Evolutionary conservation across 768 basidiomycete genomes (phyloP).

Genomic region (Tephrocybe sp.): DNA sequence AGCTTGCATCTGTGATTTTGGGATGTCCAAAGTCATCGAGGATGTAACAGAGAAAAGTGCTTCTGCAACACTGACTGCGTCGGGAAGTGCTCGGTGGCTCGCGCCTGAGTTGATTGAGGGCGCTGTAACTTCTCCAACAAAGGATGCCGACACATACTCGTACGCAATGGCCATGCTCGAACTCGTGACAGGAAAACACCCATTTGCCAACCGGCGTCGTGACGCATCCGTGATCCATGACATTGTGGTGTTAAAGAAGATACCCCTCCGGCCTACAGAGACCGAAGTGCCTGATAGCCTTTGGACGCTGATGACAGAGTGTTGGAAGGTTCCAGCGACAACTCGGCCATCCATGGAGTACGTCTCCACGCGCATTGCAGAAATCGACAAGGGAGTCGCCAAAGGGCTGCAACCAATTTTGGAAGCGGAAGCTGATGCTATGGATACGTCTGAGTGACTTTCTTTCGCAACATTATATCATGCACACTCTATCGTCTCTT

Average conservation of each 20-base stretch:
- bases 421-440: slow-evolving; percentile 11
- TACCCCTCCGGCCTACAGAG: slow-evolving; percentile 44
- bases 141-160: slow-evolving; percentile 54
- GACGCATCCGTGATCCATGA: slow-evolving; percentile 52
- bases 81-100: slow-evolving; percentile 55
- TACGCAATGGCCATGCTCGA: slow-evolving; percentile 64
- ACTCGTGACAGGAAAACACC: slow-evolving; percentile 51
- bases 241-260: slow-evolving; percentile 34
- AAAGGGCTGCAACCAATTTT: slow-evolving; percentile 1
- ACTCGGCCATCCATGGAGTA: slow-evolving; percentile 42
- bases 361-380: slow-evolving; percentile 28
- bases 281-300: slow-evolving; percentile 36
- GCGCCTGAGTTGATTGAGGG: slow-evolving; percentile 59
- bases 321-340: slow-evolving; percentile 43
- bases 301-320: slow-evolving; percentile 45
- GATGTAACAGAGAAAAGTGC: slow-evolving; percentile 52
- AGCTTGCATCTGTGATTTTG: slow-evolving; percentile 63
- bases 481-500: no score
- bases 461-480: not conserved
- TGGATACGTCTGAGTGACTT: slow-evolving; percentile 9
- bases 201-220: slow-evolving; percentile 49
- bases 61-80: slow-evolving; percentile 47
- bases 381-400: slow-evolving; percentile 16
- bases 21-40: slow-evolving; percentile 60
- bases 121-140: slow-evolving; percentile 41